These are phyloP conservation scores for Phanerodontia chrysosporium DNA, from an alignment of 768 basidiomycete species.

Conservation along the genomic window DNA sequence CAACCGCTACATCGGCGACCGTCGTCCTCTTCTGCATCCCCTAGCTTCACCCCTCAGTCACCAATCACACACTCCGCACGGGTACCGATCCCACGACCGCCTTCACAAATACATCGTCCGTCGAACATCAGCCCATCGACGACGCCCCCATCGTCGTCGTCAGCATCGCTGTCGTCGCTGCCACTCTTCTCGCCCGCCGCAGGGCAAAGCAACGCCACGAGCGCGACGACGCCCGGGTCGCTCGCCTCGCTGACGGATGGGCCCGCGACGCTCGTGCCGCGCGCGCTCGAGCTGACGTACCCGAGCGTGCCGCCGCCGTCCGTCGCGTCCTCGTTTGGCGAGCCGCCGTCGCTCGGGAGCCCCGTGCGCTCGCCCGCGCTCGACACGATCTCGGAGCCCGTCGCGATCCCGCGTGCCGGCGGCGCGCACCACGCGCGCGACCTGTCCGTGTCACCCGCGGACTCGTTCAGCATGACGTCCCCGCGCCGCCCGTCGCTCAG, in stretches of 20 bases:
- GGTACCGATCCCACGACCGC: constrained; percentile 78
- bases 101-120: constrained; percentile 59
- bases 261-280: constrained; percentile 15
- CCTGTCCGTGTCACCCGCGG: constrained; percentile 2
- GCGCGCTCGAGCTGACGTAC: constrained; percentile 51
- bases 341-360: constrained; percentile 28
- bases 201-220: constrained; percentile 39
- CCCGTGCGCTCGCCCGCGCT: background rate
- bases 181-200: constrained; percentile 62
- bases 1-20: constrained; percentile 68
- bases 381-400: constrained; percentile 2
- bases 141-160: constrained; percentile 64
- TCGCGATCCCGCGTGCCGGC: constrained; percentile 49
- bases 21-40: constrained; percentile 43
- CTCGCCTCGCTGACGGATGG: constrained; percentile 27
- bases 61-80: constrained; percentile 31
- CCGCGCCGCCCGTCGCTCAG: constrained; percentile 9
- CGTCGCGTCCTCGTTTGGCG: constrained; percentile 44
- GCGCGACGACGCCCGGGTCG: constrained; percentile 66
- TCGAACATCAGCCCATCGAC: constrained; percentile 41
- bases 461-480: background rate
- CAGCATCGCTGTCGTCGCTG: constrained; percentile 62
- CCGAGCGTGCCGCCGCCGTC: constrained; percentile 78
- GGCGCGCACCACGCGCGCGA: constrained; percentile 28
- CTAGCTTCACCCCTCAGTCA: constrained; percentile 26